These are phyloP conservation scores for Colletotrichum tanaceti DNA, from an alignment of 2,329 filamentous ascomycete species.

Conservation along the genomic window DNA sequence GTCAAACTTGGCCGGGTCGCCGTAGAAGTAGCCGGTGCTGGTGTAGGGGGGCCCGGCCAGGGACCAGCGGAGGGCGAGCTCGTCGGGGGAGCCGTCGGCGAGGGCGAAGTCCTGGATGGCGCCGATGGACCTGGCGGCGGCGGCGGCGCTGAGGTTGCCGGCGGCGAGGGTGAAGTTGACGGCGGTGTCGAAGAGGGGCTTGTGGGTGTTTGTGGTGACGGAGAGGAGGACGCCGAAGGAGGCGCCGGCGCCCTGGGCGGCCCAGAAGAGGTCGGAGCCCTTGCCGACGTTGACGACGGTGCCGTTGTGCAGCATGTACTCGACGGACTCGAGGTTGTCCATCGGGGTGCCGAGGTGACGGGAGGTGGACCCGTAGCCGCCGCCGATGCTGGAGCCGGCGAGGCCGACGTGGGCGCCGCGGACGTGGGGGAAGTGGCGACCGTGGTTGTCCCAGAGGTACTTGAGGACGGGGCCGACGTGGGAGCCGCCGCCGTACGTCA, in stretches of 20 bases:
- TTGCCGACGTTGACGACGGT: slow-evolving; percentile 36
- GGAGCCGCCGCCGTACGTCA: slow-evolving; percentile 38
- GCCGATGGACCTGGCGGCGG: slow-evolving; percentile 32
- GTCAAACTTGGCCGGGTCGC: slow-evolving; percentile 36
- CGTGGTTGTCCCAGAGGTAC: slow-evolving; percentile 38
- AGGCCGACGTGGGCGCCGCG: slow-evolving; percentile 39
- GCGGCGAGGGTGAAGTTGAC: slow-evolving; percentile 37
- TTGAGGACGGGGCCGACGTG: slow-evolving; percentile 40
- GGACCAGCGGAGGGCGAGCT: slow-evolving; percentile 39
- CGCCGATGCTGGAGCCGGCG: slow-evolving; percentile 39
- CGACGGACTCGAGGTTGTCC: slow-evolving; percentile 37
- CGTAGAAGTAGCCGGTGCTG: slow-evolving; percentile 40
- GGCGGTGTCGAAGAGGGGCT: slow-evolving; percentile 32
- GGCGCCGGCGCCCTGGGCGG: slow-evolving; percentile 40
- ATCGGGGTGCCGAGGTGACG: slow-evolving; percentile 40
- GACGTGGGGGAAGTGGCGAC: slow-evolving; percentile 40
- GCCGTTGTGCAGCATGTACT: slow-evolving; percentile 42
- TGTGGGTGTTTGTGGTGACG: slow-evolving; percentile 38
- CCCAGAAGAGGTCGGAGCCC: slow-evolving; percentile 41
- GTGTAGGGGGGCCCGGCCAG: slow-evolving; percentile 22
- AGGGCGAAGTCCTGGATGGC: slow-evolving; percentile 39
- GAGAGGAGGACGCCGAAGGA: slow-evolving; percentile 40
- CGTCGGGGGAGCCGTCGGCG: slow-evolving; percentile 34
- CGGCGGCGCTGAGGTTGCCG: slow-evolving; percentile 19
- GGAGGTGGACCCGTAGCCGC: slow-evolving; percentile 34